Conservation (phyloP, 768 basidiomycete genomes). For the Hygrocybe coccinea region DNA sequence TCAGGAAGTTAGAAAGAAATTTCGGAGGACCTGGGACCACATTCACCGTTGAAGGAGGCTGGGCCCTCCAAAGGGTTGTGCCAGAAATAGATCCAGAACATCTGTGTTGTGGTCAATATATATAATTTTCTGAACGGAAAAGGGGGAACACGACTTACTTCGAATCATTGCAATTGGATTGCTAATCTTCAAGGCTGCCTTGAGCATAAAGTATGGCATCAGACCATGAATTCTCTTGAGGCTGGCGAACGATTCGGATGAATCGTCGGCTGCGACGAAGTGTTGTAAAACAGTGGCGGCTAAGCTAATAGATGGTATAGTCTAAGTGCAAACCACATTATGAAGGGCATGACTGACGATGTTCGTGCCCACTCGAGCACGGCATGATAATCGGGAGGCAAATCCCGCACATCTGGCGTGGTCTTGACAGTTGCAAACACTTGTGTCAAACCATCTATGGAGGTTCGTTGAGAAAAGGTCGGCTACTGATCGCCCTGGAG, state of each 20-base stretch:
- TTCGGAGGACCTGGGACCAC: not conserved
- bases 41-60: constrained; percentile 82
- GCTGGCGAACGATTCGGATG: constrained; percentile 81
- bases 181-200: constrained; percentile 83
- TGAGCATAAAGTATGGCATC: constrained; percentile 98
- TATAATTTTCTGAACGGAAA: constrained; percentile 1
- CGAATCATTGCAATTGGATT: constrained; percentile 97
- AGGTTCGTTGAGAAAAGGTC: not conserved
- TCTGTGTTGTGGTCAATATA: constrained; percentile 28
- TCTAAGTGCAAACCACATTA: not conserved
- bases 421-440: constrained; percentile 87
- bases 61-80: constrained; percentile 91
- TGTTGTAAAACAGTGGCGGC: constrained; percentile 96
- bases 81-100: constrained; percentile 90
- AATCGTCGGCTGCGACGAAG: constrained; percentile 87
- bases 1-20: not conserved
- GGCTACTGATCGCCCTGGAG: not conserved
- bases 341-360: constrained; percentile 56
- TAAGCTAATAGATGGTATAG: constrained; percentile 46
- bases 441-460: constrained; percentile 76
- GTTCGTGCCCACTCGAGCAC: constrained; percentile 97
- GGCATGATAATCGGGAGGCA: constrained; percentile 82
- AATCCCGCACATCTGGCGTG: constrained; percentile 66
- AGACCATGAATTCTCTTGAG: constrained; percentile 91
- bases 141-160: constrained; percentile 36